Conservation (phyloP, 768 basidiomycete genomes). For the Collybia sordida region DNA sequence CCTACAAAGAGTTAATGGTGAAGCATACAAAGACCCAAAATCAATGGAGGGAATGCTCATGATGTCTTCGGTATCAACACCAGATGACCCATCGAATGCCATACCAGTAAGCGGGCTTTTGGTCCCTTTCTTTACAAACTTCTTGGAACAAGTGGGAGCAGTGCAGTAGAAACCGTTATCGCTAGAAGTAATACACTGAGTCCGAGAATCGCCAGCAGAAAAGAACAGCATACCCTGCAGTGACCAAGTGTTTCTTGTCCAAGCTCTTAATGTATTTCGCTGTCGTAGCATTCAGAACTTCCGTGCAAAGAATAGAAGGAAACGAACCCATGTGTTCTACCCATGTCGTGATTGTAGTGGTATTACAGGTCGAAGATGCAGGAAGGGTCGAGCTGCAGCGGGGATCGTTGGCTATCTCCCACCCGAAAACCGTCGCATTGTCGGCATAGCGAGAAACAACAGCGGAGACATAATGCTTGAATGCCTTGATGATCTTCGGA, state of each 20-base stretch:
- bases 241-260: slow-evolving; percentile 36
- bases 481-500: slow-evolving; percentile 25
- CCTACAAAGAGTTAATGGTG: too few species aligned
- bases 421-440: slow-evolving; percentile 22
- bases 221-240: slow-evolving; percentile 28
- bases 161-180: slow-evolving; percentile 1
- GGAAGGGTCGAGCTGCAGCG: slow-evolving; percentile 21
- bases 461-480: slow-evolving; percentile 29
- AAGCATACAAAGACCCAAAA: slow-evolving; percentile 30
- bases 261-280: slow-evolving; percentile 22
- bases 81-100: slow-evolving; percentile 32
- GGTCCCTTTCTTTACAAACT: not conserved
- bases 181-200: not conserved
- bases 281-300: not conserved
- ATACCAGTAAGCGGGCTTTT: slow-evolving; percentile 21
- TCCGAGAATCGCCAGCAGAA: slow-evolving; percentile 1
- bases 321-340: slow-evolving; percentile 22
- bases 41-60: slow-evolving; percentile 27
- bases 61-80: slow-evolving; percentile 38
- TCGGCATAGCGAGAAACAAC: slow-evolving; percentile 28
- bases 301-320: not conserved
- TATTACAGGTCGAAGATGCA: slow-evolving; percentile 18
- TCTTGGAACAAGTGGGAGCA: not conserved
- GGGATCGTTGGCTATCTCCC: slow-evolving; percentile 27
- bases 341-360: slow-evolving; percentile 27